These are phyloP conservation scores for Strobilomyces confusus DNA, from an alignment of 768 basidiomycete genomes.

Conservation along the genomic window DNA sequence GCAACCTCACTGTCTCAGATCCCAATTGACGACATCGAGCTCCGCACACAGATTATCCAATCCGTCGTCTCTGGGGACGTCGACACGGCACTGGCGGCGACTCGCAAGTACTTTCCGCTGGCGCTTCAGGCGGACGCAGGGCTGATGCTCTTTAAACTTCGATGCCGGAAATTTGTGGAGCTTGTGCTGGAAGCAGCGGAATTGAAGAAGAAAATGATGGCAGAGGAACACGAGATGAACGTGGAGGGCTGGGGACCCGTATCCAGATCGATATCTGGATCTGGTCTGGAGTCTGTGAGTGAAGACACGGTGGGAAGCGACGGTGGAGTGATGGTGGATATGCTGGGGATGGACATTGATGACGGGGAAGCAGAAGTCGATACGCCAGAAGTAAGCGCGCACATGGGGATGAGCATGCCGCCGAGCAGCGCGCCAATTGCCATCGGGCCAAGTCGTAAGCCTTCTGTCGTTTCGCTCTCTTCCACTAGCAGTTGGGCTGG, in stretches of 20 bases:
- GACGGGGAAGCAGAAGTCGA: conserved; percentile 33
- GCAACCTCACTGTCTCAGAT: conserved; percentile 13
- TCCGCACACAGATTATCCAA: conserved; percentile 67
- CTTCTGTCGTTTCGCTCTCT: conserved; percentile 27
- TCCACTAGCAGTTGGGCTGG: conserved; percentile 22
- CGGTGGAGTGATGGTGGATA: conserved; percentile 41
- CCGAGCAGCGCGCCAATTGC: conserved; percentile 27
- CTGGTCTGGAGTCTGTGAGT: conserved; percentile 25
- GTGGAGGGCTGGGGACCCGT: conserved; percentile 23
- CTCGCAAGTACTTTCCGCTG: conserved; percentile 51
- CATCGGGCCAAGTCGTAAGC: conserved; percentile 28
- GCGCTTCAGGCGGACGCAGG: conserved; percentile 67
- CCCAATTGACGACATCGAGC: conserved; percentile 53
- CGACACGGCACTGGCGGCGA: conserved; percentile 59
- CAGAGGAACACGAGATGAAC: conserved; percentile 34
- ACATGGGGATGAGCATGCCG: conserved; percentile 10
- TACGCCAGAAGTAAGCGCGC: conserved; percentile 6
- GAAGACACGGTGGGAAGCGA: conserved; percentile 36
- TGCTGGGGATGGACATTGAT: conserved; percentile 59
- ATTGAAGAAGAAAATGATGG: conserved; percentile 58
- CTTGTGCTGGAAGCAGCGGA: conserved; percentile 69
- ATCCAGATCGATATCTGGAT: conserved; percentile 26
- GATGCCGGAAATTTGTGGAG: conserved; percentile 84
- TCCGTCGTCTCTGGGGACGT: conserved; percentile 68
- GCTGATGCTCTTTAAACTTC: conserved; percentile 74